A percentile compares a stretch with the other conserved stretches of the same genome.
These are phyloP conservation scores for Beta vulgaris DNA, from an alignment of 148 eudicot species.

Conservation along the genomic window DNA sequence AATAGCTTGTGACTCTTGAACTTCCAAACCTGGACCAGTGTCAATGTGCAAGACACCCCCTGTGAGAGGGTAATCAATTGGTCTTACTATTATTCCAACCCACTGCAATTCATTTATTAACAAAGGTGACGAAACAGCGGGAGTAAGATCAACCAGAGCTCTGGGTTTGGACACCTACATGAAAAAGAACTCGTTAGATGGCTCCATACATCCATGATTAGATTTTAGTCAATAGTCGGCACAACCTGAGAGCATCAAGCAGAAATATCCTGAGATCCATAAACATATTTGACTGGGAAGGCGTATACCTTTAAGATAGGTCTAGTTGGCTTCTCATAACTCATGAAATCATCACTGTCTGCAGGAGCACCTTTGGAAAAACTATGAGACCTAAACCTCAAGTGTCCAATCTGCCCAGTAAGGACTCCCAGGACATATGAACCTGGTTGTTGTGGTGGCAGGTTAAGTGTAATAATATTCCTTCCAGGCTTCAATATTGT, in stretches of 20 bases:
- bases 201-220: constrained; percentile 1
- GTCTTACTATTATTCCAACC: constrained; percentile 88
- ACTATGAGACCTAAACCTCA: constrained; percentile 97
- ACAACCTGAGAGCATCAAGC: constrained; percentile 8
- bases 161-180: constrained; percentile 81
- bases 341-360: constrained; percentile 97
- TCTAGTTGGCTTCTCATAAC: constrained; percentile 96
- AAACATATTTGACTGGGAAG: background rate
- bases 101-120: constrained; percentile 93
- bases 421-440: constrained; percentile 95
- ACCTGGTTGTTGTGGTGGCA: constrained; percentile 98
- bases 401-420: constrained; percentile 92
- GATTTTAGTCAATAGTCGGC: background rate
- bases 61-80: constrained; percentile 80
- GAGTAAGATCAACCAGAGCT: constrained; percentile 91
- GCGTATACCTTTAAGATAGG: constrained; percentile 82
- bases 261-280: background rate
- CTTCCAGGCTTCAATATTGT: constrained; percentile 82
- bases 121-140: constrained; percentile 93
- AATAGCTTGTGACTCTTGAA: constrained; percentile 58
- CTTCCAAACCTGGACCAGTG: constrained; percentile 87
- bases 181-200: constrained; percentile 17
- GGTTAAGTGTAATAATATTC: constrained; percentile 66
- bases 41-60: constrained; percentile 86
- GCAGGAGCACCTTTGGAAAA: constrained; percentile 89